A percentile compares a stretch with the other conserved stretches of the same genome.
phyloP scores from a whole-genome alignment of 352 stramenopile species.

The Phytophthora lateralis region DNA sequence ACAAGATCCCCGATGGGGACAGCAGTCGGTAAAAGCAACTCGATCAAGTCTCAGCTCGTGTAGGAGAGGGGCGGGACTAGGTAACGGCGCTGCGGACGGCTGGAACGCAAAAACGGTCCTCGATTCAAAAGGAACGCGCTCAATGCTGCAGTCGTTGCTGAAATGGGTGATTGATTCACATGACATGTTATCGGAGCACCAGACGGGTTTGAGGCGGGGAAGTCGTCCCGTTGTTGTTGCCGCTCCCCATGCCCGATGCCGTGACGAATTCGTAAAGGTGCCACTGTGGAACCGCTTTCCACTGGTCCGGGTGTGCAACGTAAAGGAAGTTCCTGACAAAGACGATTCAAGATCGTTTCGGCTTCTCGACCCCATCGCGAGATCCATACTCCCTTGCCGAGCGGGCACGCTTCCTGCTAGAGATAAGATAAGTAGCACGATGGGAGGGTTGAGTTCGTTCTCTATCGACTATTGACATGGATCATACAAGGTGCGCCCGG shows the following conservation, averaged over 20 bases:
- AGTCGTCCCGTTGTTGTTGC: conserved; percentile 3
- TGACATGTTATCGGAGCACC: conserved; percentile 21
- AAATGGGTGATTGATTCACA: neutral
- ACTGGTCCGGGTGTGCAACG: too few relatives aligned
- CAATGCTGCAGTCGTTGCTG: neutral
- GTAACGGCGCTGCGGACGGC: conserved; percentile 1
- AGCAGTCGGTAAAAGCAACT: neutral
- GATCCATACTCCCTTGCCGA: too few relatives aligned
- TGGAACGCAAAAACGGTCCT: conserved; percentile 22
- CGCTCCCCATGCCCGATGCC: conserved; percentile 8
- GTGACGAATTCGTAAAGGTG: conserved; percentile 23
- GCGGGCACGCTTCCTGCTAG: too few relatives aligned
- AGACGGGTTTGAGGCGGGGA: conserved; percentile 17
- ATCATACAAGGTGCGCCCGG: neutral
- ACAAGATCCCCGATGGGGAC: neutral
- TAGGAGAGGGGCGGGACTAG: conserved; percentile 18
- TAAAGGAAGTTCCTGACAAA: too few relatives aligned
- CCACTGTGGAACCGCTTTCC: conserved; percentile 3
- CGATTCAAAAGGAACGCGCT: conserved; percentile 14
- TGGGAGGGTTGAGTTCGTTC: too few relatives aligned
- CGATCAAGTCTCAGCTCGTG: conserved; percentile 2
- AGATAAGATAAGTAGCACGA: too few relatives aligned
- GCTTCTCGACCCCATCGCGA: too few relatives aligned
- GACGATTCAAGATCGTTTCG: too few relatives aligned
- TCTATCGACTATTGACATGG: conserved; percentile 13